Percentiles rank a stretch among this genome's conserved stretches.
Conservation (phyloP, 1,284 basidiomycete genomes). For the Ceratobasidium sp. region DNA sequence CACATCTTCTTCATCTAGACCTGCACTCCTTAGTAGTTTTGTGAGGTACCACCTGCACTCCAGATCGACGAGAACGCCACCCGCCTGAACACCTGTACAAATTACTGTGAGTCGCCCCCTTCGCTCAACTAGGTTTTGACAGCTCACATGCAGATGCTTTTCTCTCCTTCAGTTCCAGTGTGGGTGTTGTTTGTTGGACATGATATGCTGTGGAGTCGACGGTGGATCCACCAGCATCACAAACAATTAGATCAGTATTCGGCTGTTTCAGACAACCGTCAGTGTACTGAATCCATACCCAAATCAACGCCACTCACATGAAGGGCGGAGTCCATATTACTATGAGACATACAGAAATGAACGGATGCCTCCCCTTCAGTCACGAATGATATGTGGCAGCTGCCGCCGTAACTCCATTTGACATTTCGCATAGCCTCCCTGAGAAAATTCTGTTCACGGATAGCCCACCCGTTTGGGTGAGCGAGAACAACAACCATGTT, state of each 20-base stretch:
- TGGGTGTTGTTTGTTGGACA: not conserved
- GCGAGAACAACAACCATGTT: slow-evolving; percentile 22
- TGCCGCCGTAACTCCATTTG: not conserved
- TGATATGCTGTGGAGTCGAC: slow-evolving; percentile 20
- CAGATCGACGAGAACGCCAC: slow-evolving; percentile 23
- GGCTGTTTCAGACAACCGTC: not conserved
- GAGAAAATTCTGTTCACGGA: slow-evolving; percentile 27
- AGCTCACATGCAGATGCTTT: slow-evolving; percentile 38
- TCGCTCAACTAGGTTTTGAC: too few species aligned
- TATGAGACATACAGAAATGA: slow-evolving; percentile 37
- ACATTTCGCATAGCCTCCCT: not conserved
- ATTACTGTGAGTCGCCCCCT: too few species aligned
- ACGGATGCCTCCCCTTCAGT: slow-evolving; percentile 45
- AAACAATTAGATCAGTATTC: slow-evolving; percentile 1
- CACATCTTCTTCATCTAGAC: slow-evolving; percentile 1
- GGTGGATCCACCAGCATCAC: slow-evolving; percentile 19
- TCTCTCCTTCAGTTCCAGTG: slow-evolving; percentile 31
- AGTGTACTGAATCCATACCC: not conserved
- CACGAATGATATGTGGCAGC: slow-evolving; percentile 31
- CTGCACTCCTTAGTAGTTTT: not conserved
- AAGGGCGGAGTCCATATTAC: not conserved
- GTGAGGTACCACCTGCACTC: slow-evolving; percentile 1
- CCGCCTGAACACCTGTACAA: slow-evolving; percentile 21
- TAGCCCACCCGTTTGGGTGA: slow-evolving; percentile 39
- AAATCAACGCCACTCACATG: not conserved